Evolutionary conservation across 805 yeast genomes (phyloP).

Genomic region (Ogataea polymorpha): DNA sequence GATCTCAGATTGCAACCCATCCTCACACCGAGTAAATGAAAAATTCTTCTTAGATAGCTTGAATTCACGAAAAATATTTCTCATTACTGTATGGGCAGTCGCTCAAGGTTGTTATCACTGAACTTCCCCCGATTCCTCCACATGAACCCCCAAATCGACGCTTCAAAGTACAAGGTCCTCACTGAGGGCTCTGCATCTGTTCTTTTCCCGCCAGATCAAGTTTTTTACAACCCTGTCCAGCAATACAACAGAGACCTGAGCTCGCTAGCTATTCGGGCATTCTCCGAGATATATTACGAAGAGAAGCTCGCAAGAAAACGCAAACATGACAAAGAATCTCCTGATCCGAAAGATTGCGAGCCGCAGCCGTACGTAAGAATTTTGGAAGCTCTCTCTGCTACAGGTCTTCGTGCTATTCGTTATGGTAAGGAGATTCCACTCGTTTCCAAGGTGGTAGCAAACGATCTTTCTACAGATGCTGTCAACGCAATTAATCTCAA

Average conservation of each 20-base stretch:
- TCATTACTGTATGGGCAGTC: slow-evolving; percentile 4
- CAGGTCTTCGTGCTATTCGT: slow-evolving; percentile 91
- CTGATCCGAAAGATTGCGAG: slow-evolving; percentile 3
- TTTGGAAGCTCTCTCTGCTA: slow-evolving; percentile 89
- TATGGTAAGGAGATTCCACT: slow-evolving; percentile 89
- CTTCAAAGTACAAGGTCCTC: slow-evolving; percentile 31
- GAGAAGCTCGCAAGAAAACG: slow-evolving; percentile 31
- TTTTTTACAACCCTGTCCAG: slow-evolving; percentile 94
- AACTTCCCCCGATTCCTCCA: slow-evolving; percentile 3
- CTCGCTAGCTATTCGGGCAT: slow-evolving; percentile 80
- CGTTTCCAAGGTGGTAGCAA: slow-evolving; percentile 74
- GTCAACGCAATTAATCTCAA: slow-evolving; percentile 76
- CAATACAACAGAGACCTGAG: slow-evolving; percentile 94
- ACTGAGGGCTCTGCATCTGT: slow-evolving; percentile 84
- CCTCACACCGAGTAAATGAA: slow-evolving; percentile 7
- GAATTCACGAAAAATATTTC: background rate
- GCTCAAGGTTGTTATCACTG: background rate
- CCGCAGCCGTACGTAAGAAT: slow-evolving; percentile 55
- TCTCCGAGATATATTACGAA: slow-evolving; percentile 61
- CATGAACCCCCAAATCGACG: slow-evolving; percentile 6
- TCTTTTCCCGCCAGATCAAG: slow-evolving; percentile 79
- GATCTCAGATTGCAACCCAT: slow-evolving; percentile 8
- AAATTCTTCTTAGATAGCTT: background rate
- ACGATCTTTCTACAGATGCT: slow-evolving; percentile 84
- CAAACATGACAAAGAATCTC: slow-evolving; percentile 14